Evolutionary conservation across 2,329 filamentous ascomycete genomes (phyloP), one percentile per base, ranked within the genome.

Genomic region (Didymella pomorum): DNA sequence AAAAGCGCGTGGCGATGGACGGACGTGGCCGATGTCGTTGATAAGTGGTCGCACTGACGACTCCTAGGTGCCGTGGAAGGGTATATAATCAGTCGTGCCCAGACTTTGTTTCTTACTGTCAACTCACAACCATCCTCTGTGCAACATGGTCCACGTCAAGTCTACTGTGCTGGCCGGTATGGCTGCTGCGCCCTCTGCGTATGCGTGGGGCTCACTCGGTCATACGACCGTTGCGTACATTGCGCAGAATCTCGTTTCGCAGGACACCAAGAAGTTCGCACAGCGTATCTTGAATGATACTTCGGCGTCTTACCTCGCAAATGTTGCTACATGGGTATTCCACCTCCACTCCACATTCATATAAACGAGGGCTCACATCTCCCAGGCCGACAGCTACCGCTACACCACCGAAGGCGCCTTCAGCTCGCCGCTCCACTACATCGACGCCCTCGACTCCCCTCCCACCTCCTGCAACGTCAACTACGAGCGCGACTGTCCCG

Each of bases 161-260:
- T 50, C 68, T 12, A 52, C 61, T 21, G 49, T 74, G 33, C 52
- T 74, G 23, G 51, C 69, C 42, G 56, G 72, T 18, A 64, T 74
- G 9, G 64, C 68, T 28, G 61, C 67, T 12, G 53, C 70, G 1
- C 66, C 72, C 12, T 59, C 57, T n/a, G 67, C 61, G 4, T 52
- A 64, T 29, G 82, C 81, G 8, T 86, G 84, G 84, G 84, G 84
- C 23, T 72, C 70, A 8, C 71, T 86, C 0, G 84, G 84, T 33
- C 84, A 86, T 60, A 79, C 81, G 28, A 84, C 84, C 2, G 79
- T 86, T 6, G 84, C 82, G 20, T 84, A 82, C 64, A 80, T 86
- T 37, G 83, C 84, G 0, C 80, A 83, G 53, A 76, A 80, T 61
- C 81, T 81, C 63, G 71, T 85, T 48, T 72, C 74, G 3, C 55